Conservation (phyloP, 441 rosid species). For the Eruca vesicaria region DNA sequence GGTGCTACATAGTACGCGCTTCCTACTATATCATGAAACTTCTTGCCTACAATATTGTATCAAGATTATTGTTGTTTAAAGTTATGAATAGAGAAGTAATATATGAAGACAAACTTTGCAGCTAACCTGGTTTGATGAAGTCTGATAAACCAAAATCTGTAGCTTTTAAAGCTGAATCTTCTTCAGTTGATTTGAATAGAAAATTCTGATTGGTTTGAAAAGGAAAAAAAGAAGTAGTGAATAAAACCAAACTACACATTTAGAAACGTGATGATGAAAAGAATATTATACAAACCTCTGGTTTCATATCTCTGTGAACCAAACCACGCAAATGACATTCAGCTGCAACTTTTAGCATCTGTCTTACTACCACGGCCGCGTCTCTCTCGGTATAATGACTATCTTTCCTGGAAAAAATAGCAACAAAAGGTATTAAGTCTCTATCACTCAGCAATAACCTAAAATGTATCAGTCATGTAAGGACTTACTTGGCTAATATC, state of each 20-base stretch:
- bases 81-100: not conserved
- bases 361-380: slow-evolving; percentile 53
- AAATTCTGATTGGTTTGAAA: slow-evolving; percentile 53
- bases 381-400: slow-evolving; percentile 63
- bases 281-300: slow-evolving; percentile 57
- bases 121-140: slow-evolving; percentile 75
- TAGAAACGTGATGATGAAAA: not conserved
- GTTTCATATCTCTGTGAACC: slow-evolving; percentile 96
- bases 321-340: slow-evolving; percentile 91
- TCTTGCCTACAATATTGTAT: slow-evolving; percentile 7
- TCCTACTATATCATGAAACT: slow-evolving; percentile 85
- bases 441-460: not conserved
- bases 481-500: slow-evolving; percentile 29
- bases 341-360: slow-evolving; percentile 75
- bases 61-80: not conserved
- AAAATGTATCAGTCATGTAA: not conserved
- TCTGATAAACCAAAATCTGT: slow-evolving; percentile 97
- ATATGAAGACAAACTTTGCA: not conserved
- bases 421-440: not conserved
- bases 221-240: not conserved
- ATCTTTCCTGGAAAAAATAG: slow-evolving; percentile 50
- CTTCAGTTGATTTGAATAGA: slow-evolving; percentile 78
- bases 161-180: slow-evolving; percentile 75
- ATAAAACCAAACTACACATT: not conserved
- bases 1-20: slow-evolving; percentile 98